phyloP scores from a whole-genome alignment of 352 stramenopile species.

The Pythium aquatile region DNA sequence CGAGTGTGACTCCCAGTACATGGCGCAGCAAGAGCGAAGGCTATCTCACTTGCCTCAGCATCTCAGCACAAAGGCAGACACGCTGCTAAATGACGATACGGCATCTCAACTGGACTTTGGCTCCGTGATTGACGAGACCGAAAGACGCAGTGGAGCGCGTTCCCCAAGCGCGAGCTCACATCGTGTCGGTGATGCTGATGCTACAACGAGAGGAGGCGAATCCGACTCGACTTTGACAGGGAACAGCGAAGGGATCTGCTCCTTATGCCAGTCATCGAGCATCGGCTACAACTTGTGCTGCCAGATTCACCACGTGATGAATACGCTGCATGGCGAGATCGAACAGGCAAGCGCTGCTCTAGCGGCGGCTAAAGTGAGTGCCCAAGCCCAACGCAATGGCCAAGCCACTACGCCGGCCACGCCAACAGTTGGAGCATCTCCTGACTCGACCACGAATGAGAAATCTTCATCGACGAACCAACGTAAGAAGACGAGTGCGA shows the following conservation, averaged over 20 bases:
- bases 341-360: constrained; percentile 16
- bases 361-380: constrained; percentile 14
- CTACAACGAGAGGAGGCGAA: constrained; percentile 3
- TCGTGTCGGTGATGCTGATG: background rate
- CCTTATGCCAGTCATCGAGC: constrained; percentile 54
- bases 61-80: constrained; percentile 38
- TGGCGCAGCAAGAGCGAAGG: constrained; percentile 39
- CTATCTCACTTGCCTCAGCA: constrained; percentile 43
- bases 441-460: background rate
- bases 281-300: constrained; percentile 66
- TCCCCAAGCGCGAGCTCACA: constrained; percentile 6
- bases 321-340: constrained; percentile 40
- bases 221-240: background rate
- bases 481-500: background rate
- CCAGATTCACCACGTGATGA: constrained; percentile 56
- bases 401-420: background rate
- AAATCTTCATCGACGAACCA: background rate
- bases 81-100: constrained; percentile 2
- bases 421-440: background rate
- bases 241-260: constrained; percentile 18
- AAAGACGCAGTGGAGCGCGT: background rate
- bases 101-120: background rate
- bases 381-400: constrained; percentile 13
- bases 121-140: background rate
- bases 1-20: constrained; percentile 45